These are phyloP conservation scores for Phytophthora nicotianae DNA, from an alignment of 352 stramenopile species.

Conservation along the genomic window DNA sequence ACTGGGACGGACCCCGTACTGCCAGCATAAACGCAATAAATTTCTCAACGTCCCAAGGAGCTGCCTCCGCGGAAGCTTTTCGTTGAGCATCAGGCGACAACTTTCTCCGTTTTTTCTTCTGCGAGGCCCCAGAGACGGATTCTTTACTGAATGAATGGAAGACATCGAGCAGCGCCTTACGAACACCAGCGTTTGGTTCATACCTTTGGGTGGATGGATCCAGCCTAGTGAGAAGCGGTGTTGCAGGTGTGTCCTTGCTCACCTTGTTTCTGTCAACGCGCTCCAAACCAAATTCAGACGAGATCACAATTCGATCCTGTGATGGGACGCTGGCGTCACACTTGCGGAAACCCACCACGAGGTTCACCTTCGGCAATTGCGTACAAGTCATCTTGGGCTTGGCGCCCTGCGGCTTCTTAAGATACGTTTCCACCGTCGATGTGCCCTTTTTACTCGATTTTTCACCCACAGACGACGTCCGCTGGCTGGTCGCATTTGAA, in stretches of 20 bases:
- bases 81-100: constrained; percentile 25
- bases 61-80: constrained; percentile 8
- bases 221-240: constrained; percentile 26
- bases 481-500: constrained; percentile 7
- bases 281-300: constrained; percentile 37
- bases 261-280: constrained; percentile 19
- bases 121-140: constrained; percentile 11
- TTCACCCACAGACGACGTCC: constrained; percentile 9
- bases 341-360: constrained; percentile 50
- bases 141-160: constrained; percentile 49
- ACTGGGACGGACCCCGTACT: constrained; percentile 25
- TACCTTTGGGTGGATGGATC: constrained; percentile 23
- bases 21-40: constrained; percentile 62
- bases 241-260: constrained; percentile 10
- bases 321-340: constrained; percentile 30
- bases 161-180: constrained; percentile 35
- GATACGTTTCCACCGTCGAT: constrained; percentile 12
- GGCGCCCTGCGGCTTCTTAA: constrained; percentile 28
- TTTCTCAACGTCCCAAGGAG: constrained; percentile 67
- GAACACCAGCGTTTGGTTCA: constrained; percentile 36
- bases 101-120: constrained; percentile 67
- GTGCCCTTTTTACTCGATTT: constrained; percentile 10
- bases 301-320: constrained; percentile 36
- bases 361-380: constrained; percentile 47
- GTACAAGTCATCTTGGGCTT: constrained; percentile 46